These are phyloP conservation scores for Dictyostelium brefeldianum DNA, from an alignment of 78 protist species.

Conservation along the genomic window DNA sequence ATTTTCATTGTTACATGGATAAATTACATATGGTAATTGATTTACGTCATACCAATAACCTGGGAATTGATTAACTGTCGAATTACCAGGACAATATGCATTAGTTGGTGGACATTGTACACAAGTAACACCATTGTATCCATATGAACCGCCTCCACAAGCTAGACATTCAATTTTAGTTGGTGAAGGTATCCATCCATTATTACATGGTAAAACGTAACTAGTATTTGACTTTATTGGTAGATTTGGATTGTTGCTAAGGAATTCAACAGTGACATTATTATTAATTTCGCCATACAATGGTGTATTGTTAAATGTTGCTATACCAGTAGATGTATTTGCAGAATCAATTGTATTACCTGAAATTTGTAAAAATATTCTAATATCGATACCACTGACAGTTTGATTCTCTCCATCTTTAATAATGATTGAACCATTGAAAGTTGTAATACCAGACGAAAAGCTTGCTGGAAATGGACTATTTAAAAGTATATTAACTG, in stretches of 20 bases:
- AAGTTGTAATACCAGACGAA: not conserved
- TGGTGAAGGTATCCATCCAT: constrained; percentile 1
- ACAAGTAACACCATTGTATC: constrained; percentile 35
- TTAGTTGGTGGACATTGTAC: constrained; percentile 40
- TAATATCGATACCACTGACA: not conserved
- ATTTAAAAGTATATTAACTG: not conserved
- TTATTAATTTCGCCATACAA: not conserved
- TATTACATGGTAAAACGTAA: not conserved
- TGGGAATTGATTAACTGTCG: not conserved
- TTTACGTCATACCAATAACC: constrained; percentile 55
- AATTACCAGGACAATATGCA: constrained; percentile 48
- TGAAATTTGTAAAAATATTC: not conserved
- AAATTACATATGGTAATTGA: constrained; percentile 17
- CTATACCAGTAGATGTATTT: not conserved
- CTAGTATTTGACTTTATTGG: not conserved
- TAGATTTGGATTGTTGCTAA: not conserved
- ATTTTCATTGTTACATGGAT: constrained; percentile 6
- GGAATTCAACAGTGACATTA: not conserved
- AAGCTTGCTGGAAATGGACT: not conserved
- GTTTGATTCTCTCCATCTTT: constrained; percentile 5
- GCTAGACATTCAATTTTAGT: not conserved
- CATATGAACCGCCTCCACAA: constrained; percentile 32
- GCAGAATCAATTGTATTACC: constrained; percentile 16
- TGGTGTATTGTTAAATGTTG: not conserved
- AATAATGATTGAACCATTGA: not conserved